A percentile compares a stretch with the other conserved stretches of the same genome.
Evolutionary conservation across 192 early-diverging fungal species (phyloP).

Genomic region (Backusella tarrabulga): DNA sequence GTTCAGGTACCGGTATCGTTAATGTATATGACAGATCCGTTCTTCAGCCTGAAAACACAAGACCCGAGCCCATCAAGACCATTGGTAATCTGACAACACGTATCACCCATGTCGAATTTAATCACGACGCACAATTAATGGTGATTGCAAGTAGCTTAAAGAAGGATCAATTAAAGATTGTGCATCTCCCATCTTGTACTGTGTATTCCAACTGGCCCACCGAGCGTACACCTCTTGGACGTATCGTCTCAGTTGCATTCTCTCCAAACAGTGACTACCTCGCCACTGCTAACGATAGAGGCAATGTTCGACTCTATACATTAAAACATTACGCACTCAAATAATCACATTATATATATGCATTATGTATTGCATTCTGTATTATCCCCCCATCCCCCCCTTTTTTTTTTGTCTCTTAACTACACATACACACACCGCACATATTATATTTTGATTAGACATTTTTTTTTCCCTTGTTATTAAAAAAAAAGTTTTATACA

Average conservation of each 20-base stretch:
- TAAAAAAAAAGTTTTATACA: not conserved
- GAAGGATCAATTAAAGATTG: conserved; percentile 76
- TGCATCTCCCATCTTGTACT: conserved; percentile 77
- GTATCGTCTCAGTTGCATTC: conserved; percentile 77
- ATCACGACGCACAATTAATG: conserved; percentile 84
- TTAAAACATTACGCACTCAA: conserved; percentile 58
- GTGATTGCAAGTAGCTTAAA: conserved; percentile 71
- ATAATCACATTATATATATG: conserved; percentile 8
- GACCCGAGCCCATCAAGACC: conserved; percentile 69
- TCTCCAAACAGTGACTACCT: conserved; percentile 93
- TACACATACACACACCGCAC: not conserved
- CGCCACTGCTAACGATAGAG: conserved; percentile 88
- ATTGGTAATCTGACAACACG: conserved; percentile 86
- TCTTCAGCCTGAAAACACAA: conserved; percentile 39
- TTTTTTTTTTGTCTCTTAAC: not conserved
- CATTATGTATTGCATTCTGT: not conserved
- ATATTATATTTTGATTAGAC: not conserved
- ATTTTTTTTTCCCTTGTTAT: not conserved
- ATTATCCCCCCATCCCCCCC: not conserved
- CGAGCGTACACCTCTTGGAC: conserved; percentile 70
- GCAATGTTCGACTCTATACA: conserved; percentile 84
- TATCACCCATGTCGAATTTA: conserved; percentile 74
- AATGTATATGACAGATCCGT: conserved; percentile 79
- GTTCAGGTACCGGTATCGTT: conserved; percentile 82
- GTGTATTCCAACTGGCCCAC: conserved; percentile 98